These are phyloP conservation scores for Amoebophrya sp. DNA, from an alignment of 169 alveolate species.

Conservation along the genomic window DNA sequence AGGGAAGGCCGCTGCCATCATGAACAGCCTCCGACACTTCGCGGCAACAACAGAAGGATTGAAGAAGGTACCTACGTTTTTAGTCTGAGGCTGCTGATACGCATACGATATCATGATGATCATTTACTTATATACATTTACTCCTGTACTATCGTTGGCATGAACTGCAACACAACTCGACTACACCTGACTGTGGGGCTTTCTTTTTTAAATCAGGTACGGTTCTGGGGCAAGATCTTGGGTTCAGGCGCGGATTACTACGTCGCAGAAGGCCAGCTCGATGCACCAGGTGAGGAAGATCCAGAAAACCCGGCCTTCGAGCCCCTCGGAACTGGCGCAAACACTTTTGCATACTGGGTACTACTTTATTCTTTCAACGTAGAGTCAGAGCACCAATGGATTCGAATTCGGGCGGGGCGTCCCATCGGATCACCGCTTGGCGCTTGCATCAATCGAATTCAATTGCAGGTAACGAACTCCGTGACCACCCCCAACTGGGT, in stretches of 20 bases:
- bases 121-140: background rate
- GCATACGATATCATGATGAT: background rate
- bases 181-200: background rate
- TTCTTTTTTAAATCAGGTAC: background rate
- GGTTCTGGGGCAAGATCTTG: background rate
- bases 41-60: background rate
- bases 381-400: too few species aligned
- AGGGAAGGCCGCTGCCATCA: background rate
- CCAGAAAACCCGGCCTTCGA: background rate
- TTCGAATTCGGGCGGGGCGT: too few species aligned
- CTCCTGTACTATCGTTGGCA: background rate
- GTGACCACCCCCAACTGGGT: too few species aligned
- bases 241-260: background rate
- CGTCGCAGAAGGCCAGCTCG: background rate
- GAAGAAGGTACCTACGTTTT: background rate
- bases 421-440: too few species aligned
- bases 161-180: background rate
- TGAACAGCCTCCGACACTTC: background rate
- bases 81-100: too few species aligned
- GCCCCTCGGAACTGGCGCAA: background rate
- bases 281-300: background rate
- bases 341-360: background rate
- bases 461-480: too few species aligned
- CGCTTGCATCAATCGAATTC: too few species aligned
- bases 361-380: background rate